Evolutionary conservation across 768 basidiomycete genomes (phyloP).

Genomic region (Lentinus brumalis): DNA sequence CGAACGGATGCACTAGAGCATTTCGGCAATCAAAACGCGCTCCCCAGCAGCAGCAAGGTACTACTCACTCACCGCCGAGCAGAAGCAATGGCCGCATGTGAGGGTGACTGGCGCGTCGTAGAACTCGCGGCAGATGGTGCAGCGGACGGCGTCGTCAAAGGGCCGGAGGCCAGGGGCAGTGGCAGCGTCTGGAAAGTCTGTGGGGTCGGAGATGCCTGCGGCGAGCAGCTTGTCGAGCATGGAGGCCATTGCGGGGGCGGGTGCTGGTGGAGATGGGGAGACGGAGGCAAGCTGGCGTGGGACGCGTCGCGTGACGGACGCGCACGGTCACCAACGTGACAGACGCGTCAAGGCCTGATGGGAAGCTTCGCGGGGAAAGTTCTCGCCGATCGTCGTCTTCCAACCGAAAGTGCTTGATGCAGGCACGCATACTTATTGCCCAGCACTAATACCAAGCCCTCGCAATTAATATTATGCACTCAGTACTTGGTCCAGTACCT

Average conservation of each 20-base stretch:
- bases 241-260: background rate
- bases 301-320: background rate
- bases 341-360: background rate
- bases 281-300: background rate
- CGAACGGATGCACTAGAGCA: constrained; percentile 66
- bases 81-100: constrained; percentile 80
- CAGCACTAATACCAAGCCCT: too few species aligned
- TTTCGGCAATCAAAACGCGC: background rate
- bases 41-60: background rate
- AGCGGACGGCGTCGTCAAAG: constrained; percentile 68
- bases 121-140: constrained; percentile 75
- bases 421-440: too few species aligned
- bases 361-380: background rate
- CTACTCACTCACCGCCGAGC: constrained; percentile 59
- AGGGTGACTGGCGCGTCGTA: constrained; percentile 75
- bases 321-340: background rate
- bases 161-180: constrained; percentile 55
- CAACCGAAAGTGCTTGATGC: background rate
- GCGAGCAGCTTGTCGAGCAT: constrained; percentile 3
- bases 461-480: too few species aligned
- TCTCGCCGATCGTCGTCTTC: background rate
- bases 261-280: background rate
- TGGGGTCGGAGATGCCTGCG: constrained; percentile 48
- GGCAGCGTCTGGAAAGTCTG: constrained; percentile 60
- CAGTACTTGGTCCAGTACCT: too few species aligned